Base-by-base conservation (phyloP, 2,329 filamentous ascomycete species). In the Fusarium sp. region DNA sequence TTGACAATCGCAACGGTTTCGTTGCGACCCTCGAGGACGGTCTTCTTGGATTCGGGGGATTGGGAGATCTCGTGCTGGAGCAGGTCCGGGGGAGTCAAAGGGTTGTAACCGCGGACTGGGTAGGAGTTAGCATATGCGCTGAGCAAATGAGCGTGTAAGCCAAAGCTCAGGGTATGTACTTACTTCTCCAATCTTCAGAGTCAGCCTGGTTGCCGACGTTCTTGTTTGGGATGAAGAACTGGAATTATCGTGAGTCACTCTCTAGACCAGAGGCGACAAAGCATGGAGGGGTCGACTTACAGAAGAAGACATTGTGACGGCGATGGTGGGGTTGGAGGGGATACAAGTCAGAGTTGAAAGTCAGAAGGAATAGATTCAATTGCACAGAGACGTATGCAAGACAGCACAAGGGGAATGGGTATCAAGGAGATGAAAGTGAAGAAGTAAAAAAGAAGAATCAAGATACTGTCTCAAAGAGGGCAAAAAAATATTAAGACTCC, bases 1-100 rank as follows among this genome's bases (percentile, higher is more conserved):
- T 90, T 90, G 76, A 94, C 89, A 26, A 93, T 82, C n/a, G 88
- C 87, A 53, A 87, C 86, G 31, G 86, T 85, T 77, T 93, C 88
- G 54, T 89, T 85, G 41, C 89, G 88, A 65, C 87, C 85, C 65
- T 84, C 76, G 52, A 90, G 76, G 34, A 91, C 89, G 5, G 89
- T 91, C 74, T 81, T 79, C 74, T 87, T 88, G 58, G 86, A 88
- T 67, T 81, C 81, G 66, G 80, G 62, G 9, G 85, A 87, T 78
- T 88, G 86, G 72, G 85, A 81, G 75, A 99, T 95, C 80, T 98
- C 94, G 85, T 95, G 92, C 81, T 98, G 95, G 64, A 99, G 93
- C 69, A 99, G 89, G 77, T 97, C 93, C 66, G 96, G 96, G 8
- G 96, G 90, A 15, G 93, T 97, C 72, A 99, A 85, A 75, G 93